Evolutionary conservation across 257 asterid genomes (phyloP), one percentile per base, ranked within the genome.

Genomic region (Solanum sitiens): DNA sequence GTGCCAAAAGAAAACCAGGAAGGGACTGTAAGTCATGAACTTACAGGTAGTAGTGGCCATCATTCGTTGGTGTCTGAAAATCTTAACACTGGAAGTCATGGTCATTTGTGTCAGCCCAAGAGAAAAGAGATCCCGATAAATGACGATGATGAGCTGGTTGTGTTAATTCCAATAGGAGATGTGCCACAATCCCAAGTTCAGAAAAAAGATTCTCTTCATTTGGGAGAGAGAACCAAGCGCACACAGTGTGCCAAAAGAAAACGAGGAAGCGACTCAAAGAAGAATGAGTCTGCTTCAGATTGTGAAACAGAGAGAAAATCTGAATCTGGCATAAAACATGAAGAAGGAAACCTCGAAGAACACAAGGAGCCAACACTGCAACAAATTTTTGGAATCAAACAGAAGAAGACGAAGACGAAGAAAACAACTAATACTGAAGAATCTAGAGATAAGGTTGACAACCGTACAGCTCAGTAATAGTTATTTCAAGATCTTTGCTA

Each of bases 81-180:
- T 42, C 71, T 39, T 35, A 30, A 68, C 61, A 15, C 61, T 50
- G 90, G 12, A 20, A 84, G 89, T 86, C 87, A 83, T 84, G 74
- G 37, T 45, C 88, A 88, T 86, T 86, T 70, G 87, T 89, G 79
- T 87, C 92, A 67, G 77, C 74, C 84, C 45, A 87, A 88, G 89
- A 88, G 87, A 89, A 88, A 89, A 11, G 83, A 86, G 88, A 80
- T 35, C 70, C 40, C 3, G 30, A 16, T 3, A 47, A 80, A 47
- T 47, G 30, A 47, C 20, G 68, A 16, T 30, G 44, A 25, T 80
- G 68, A 80, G 27, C 68, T 47, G 40, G 27, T n/a, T 86, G 89
- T 82, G 86, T 87, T 15, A 47, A 56, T 18, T 39, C 27, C 65
- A 37, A n/a, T 63, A 59, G 79, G 73, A 70, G 47, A 47, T 11